A percentile compares a stretch with the other conserved stretches of the same genome.
phyloP scores from a whole-genome alignment of 768 basidiomycete species.

The Xerocomus spinulosus region DNA sequence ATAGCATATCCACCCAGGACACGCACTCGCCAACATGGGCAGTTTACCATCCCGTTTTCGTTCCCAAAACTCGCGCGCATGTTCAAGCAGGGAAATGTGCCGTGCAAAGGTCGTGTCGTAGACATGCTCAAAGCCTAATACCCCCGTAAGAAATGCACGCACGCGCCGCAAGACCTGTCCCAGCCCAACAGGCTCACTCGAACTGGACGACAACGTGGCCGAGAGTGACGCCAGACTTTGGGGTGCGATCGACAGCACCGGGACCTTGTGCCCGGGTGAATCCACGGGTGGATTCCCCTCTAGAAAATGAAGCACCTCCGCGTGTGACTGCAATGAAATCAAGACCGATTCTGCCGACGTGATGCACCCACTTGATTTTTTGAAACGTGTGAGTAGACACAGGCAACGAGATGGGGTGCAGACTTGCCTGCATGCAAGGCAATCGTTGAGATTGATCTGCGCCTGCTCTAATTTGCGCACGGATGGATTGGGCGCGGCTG shows the following conservation, averaged over 20 bases:
- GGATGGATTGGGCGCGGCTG: slow-evolving; percentile 20
- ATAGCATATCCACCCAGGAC: slow-evolving; percentile 99
- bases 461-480: slow-evolving; percentile 80
- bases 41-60: slow-evolving; percentile 46
- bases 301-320: slow-evolving; percentile 83
- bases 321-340: slow-evolving; percentile 93
- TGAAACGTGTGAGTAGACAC: slow-evolving; percentile 9
- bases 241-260: slow-evolving; percentile 85
- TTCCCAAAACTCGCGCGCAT: slow-evolving; percentile 75
- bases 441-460: slow-evolving; percentile 95
- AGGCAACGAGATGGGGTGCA: not conserved
- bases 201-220: slow-evolving; percentile 50
- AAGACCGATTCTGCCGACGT: slow-evolving; percentile 97
- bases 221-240: slow-evolving; percentile 82
- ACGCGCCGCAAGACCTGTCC: slow-evolving; percentile 66
- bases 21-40: slow-evolving; percentile 93
- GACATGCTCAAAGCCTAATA: slow-evolving; percentile 74
- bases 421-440: slow-evolving; percentile 92
- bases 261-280: slow-evolving; percentile 44
- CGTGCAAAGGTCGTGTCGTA: slow-evolving; percentile 96
- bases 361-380: slow-evolving; percentile 82
- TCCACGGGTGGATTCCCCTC: slow-evolving; percentile 44
- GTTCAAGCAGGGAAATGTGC: slow-evolving; percentile 79
- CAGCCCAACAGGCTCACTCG: slow-evolving; percentile 43
- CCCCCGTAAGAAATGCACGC: slow-evolving; percentile 59